A percentile compares a stretch with the other conserved stretches of the same genome.
Conservation (phyloP, 805 yeast genomes). For the Wickerhamomyces chambardii region DNA sequence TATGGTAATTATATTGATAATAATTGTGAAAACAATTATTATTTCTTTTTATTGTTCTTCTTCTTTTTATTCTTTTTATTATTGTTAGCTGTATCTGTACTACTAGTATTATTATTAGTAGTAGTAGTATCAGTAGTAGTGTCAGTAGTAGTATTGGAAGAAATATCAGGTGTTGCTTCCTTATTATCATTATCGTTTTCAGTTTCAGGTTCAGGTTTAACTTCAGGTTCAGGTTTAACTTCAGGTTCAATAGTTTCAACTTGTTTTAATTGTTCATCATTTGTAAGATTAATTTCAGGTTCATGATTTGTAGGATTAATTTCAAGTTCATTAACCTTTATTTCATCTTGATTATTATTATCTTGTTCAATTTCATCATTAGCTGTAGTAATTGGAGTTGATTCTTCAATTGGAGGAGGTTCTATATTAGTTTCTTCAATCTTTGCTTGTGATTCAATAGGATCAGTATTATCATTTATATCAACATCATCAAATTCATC, state of each 20-base stretch:
- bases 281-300: no score
- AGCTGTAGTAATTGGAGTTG: background rate
- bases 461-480: no score
- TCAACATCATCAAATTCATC: constrained; percentile 2
- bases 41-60: constrained; percentile 23
- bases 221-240: constrained; percentile 4
- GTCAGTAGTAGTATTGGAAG: constrained; percentile 2
- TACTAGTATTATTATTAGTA: background rate
- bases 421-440: no score
- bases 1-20: no score
- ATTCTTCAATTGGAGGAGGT: constrained; percentile 2
- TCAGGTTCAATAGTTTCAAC: constrained; percentile 8
- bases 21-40: background rate
- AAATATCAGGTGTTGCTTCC: constrained; percentile 3
- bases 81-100: constrained; percentile 12
- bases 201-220: constrained; percentile 3
- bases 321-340: no score
- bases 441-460: no score
- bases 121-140: constrained; percentile 1
- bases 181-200: constrained; percentile 3
- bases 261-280: no score
- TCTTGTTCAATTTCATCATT: background rate
- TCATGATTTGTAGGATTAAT: no score
- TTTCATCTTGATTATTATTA: no score
- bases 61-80: constrained; percentile 26